Base-by-base conservation (phyloP, 257 asterid species). In the Solanum clarkiae region DNA sequence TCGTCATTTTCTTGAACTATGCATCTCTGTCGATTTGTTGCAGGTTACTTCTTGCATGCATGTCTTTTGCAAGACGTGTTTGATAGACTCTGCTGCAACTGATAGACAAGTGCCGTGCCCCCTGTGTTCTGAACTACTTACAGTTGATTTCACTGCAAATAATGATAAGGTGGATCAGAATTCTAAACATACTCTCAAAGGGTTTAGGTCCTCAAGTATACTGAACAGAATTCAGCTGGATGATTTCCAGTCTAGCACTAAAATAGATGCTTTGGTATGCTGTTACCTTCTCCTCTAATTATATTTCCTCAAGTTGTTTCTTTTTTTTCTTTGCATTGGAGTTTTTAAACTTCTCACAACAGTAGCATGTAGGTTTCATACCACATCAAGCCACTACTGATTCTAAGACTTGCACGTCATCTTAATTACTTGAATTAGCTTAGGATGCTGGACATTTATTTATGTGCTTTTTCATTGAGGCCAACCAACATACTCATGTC, bases 191-290 rank as follows among this genome's bases (percentile, higher is more conserved):
- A 93, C 92, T 79, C 80, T 93, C 60, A 92, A 92, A 90, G 97
- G 98, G 69, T 93, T 93, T 85, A 92, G 90, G 89, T 57, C 95
- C 22, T 90, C 98, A 42, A 93, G 99, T 86, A 94, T 95, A 87
- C 90, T 95, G 89, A 94, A 95, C 75, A 90, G 97, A 89, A 92
- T 95, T 84, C 91, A 86, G 87, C 92, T 95, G 17, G 86, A 90
- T 60, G 90, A 91, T 84, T 94, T 94, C 89, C 98, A 92, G 91
- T 91, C 97, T 26, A 95, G 98, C 85, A 95, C 99, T 77, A 95
- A 95, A 90, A 94, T 95, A 86, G 99, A 95, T 85, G 99, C 99
- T 59, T 87, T 96, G 97, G 99, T 94, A 91, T 86, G 94, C 87
- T 42, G 10, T 22, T 75, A 49, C n/a, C 62, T 75, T 24, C 60